Evolutionary conservation across 202 grass and related monocot genomes (phyloP), one percentile per base, ranked within the genome.

Genomic region (Cymbopogon flexuosus): DNA sequence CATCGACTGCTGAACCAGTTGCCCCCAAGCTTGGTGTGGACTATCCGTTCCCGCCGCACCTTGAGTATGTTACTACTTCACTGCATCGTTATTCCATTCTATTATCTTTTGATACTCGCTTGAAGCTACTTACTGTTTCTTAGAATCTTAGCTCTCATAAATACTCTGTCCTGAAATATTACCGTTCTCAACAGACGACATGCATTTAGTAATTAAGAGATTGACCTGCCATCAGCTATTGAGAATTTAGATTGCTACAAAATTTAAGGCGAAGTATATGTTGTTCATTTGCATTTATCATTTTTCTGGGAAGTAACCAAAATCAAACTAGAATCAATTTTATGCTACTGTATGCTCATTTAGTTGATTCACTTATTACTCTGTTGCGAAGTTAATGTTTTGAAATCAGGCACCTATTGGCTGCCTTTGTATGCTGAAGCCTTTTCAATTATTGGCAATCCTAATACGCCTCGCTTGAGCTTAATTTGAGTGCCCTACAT

Each of bases 11-110:
- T 51, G 95, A 98, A 81, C 90, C 88, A 10, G 91, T 98, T 62
- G 90, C 92, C 56, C 80, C 92, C 49, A 94, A 73, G 43, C 95
- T 94, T 76, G 92, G 95, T 52, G 88, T 98, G 62, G 92, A 98
- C 54, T 98, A 94, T 65, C 82, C 95, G 33, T 94, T 98, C 84
- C 95, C 95, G 70, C 90, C 95, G 21, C 86, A 94, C 76, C 95
- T 98, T 10, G 88, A 92, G 94, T 97, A 97, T 82, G 89, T 79
- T 57, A 54, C 79, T 29, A 0, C 2, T 40, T 62, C 57, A 23
- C 0, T 29, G 33, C 46, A 57, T 83, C 8, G 37, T 52, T 43
- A 16, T 81, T 36, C 35, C 24, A 77, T 70, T 22, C 0, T 3
- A 24, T 67, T 57, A 64, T 69, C 71, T 71, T 79, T 67, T 18